phyloP scores from a whole-genome alignment of 345 rosid species.

The Camelina hispida region DNA sequence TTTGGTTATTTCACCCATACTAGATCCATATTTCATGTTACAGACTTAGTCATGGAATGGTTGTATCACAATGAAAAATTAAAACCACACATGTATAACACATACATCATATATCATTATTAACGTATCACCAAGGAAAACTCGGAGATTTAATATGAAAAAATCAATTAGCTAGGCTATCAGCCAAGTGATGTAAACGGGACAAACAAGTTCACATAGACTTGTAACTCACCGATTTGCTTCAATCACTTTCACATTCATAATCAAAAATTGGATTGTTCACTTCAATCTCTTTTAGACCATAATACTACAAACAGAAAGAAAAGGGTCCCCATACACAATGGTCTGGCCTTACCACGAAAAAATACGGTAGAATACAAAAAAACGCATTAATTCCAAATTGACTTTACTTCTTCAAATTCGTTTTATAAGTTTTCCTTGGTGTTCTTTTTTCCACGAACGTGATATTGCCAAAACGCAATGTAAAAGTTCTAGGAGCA shows the following conservation, averaged over 20 bases:
- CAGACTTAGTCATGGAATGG: not conserved
- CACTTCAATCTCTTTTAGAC: slow-evolving; percentile 13
- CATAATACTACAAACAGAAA: slow-evolving; percentile 24
- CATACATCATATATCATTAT: not conserved
- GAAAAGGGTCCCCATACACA: slow-evolving; percentile 30
- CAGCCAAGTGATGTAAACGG: slow-evolving; percentile 13
- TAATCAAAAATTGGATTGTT: slow-evolving; percentile 28
- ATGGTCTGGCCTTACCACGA: slow-evolving; percentile 10
- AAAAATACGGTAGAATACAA: slow-evolving; percentile 35
- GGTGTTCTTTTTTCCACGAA: slow-evolving; percentile 21
- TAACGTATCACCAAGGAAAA: not conserved
- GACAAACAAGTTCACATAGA: slow-evolving; percentile 24
- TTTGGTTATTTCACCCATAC: slow-evolving; percentile 12
- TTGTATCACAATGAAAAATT: not conserved
- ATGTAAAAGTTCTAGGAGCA: not conserved
- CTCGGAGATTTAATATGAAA: not conserved
- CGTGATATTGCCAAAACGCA: not conserved
- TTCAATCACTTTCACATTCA: slow-evolving; percentile 38
- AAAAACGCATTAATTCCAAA: slow-evolving; percentile 32
- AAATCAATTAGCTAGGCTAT: not conserved
- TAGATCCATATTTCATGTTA: not conserved
- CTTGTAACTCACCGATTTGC: slow-evolving; percentile 4
- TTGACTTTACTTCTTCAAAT: slow-evolving; percentile 27
- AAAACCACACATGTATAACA: not conserved
- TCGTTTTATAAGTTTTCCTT: not conserved